phyloP scores from a whole-genome alignment of 768 basidiomycete species.

The Tylopilus plumbeoviolaceoides region DNA sequence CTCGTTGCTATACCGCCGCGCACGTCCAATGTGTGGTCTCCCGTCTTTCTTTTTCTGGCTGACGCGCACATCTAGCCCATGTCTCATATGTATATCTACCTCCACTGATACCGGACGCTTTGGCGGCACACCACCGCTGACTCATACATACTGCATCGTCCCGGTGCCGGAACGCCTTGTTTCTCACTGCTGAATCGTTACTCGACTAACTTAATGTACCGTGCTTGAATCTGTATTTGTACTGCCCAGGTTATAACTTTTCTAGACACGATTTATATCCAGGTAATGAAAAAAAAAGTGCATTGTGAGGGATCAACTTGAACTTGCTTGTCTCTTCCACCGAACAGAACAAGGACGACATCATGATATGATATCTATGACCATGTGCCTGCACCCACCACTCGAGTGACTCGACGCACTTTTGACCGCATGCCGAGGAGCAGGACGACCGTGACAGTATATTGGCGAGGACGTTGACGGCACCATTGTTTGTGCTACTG shows the following conservation, averaged over 20 bases:
- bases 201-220: conserved; percentile 21
- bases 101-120: conserved; percentile 4
- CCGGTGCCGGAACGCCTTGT: neutral
- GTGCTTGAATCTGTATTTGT: conserved; percentile 22
- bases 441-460: no score
- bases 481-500: no score
- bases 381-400: no score
- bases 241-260: neutral
- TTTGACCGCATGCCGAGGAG: no score
- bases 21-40: neutral
- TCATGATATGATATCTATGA: no score
- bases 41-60: neutral
- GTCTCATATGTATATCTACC: conserved; percentile 5
- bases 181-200: neutral
- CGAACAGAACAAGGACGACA: no score
- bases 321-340: no score
- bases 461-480: no score
- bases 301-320: no score
- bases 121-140: neutral
- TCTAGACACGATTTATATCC: conserved; percentile 1
- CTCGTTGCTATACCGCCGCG: neutral
- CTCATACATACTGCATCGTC: neutral
- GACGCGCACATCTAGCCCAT: neutral
- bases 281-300: neutral
- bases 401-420: no score